Evolutionary conservation across 2,329 filamentous ascomycete species (phyloP).

Genomic region (Colletotrichum falcatum): DNA sequence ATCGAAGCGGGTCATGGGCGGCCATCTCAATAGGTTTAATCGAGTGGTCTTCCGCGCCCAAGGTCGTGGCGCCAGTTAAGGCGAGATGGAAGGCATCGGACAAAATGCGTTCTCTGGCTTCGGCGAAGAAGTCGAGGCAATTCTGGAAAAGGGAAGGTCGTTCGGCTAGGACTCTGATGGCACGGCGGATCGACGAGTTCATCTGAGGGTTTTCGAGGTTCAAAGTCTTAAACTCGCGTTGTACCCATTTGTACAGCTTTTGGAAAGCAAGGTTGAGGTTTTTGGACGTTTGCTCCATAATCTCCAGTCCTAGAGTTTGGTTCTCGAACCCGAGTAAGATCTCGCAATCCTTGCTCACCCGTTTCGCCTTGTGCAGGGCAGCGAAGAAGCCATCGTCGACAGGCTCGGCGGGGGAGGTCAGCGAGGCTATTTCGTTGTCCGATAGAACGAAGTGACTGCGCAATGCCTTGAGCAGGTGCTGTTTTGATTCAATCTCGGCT

Average conservation of each 20-base stretch:
- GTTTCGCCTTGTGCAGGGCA: conserved; percentile 82
- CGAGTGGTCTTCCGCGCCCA: conserved; percentile 68
- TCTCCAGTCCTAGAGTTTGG: conserved; percentile 86
- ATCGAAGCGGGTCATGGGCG: conserved; percentile 90
- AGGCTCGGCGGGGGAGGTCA: conserved; percentile 84
- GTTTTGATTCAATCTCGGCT: conserved; percentile 81
- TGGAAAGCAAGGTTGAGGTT: conserved; percentile 91
- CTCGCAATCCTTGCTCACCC: conserved; percentile 89
- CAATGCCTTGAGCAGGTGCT: conserved; percentile 82
- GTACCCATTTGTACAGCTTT: conserved; percentile 95
- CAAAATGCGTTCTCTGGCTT: conserved; percentile 86
- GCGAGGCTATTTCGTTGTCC: conserved; percentile 79
- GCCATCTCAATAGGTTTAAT: conserved; percentile 94
- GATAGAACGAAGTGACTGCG: conserved; percentile 86
- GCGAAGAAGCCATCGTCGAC: conserved; percentile 89
- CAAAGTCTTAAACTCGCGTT: conserved; percentile 90
- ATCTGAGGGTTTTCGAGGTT: conserved; percentile 97
- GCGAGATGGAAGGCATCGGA: conserved; percentile 92
- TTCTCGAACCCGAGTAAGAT: conserved; percentile 90
- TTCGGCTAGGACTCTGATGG: conserved; percentile 88
- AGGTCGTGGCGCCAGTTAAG: conserved; percentile 77
- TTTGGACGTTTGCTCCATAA: conserved; percentile 91
- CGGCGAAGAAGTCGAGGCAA: conserved; percentile 92
- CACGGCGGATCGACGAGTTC: conserved; percentile 83
- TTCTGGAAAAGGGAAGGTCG: conserved; percentile 91